A percentile compares a stretch with the other conserved stretches of the same genome.
These are phyloP conservation scores for Orobanche coerulescens DNA, from an alignment of 257 asterid genomes.

Conservation along the genomic window DNA sequence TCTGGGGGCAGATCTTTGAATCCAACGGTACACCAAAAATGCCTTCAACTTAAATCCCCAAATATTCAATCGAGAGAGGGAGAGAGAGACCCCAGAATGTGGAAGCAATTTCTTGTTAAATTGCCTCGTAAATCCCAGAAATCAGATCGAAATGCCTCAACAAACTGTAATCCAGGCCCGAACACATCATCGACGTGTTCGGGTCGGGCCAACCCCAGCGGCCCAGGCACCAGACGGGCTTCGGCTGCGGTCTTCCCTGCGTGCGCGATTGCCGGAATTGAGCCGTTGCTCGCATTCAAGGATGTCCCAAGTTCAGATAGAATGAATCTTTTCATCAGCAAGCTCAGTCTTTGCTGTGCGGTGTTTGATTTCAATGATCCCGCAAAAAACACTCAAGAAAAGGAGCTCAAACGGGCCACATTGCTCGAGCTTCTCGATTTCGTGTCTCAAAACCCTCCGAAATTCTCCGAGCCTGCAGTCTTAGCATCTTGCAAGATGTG, in stretches of 20 bases:
- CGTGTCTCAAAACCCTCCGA: constrained; percentile 51
- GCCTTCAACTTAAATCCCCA: constrained; percentile 30
- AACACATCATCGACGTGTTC: constrained; percentile 24
- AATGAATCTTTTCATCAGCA: constrained; percentile 80
- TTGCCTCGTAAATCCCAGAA: constrained; percentile 61
- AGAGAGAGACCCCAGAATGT: constrained; percentile 39
- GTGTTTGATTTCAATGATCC: constrained; percentile 75
- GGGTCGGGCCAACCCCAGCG: constrained; percentile 30
- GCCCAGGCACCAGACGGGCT: constrained; percentile 40
- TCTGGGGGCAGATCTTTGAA: constrained; percentile 22
- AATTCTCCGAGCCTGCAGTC: constrained; percentile 64
- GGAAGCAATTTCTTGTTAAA: constrained; percentile 65
- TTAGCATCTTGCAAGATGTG: constrained; percentile 81
- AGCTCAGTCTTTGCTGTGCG: constrained; percentile 81
- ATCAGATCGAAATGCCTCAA: constrained; percentile 37
- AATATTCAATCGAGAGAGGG: constrained; percentile 4
- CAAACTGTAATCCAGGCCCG: constrained; percentile 34
- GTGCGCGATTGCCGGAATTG: constrained; percentile 62
- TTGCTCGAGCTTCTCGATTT: constrained; percentile 76
- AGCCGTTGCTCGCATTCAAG: constrained; percentile 78
- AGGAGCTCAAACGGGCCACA: constrained; percentile 67
- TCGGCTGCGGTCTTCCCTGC: constrained; percentile 69
- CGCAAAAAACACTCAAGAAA: constrained; percentile 45
- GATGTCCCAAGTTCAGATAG: constrained; percentile 66
- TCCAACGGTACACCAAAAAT: constrained; percentile 23